A percentile compares a stretch with the other conserved stretches of the same genome.
These are phyloP conservation scores for Croton setiger DNA, from an alignment of 441 rosid species.

Conservation along the genomic window DNA sequence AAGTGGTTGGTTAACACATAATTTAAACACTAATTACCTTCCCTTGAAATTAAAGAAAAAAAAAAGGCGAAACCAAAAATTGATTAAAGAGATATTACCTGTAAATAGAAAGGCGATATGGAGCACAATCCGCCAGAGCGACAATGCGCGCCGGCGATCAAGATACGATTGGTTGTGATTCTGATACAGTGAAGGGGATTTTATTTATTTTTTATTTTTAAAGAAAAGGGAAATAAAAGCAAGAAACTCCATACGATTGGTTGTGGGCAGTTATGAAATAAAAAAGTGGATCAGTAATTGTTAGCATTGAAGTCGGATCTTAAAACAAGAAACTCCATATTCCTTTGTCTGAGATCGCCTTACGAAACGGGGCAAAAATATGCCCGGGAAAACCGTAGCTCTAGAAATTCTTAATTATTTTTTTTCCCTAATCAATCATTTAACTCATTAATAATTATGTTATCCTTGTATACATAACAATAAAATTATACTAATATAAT, in stretches of 20 bases:
- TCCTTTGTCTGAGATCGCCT: conserved; percentile 14
- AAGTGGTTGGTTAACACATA: no score
- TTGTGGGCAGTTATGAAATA: background rate
- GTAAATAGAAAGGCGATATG: background rate
- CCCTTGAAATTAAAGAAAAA: no score
- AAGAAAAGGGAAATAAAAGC: background rate
- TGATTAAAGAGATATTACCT: background rate
- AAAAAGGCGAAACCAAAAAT: background rate
- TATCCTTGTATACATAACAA: no score
- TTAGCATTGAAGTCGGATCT: conserved; percentile 24
- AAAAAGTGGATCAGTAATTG: background rate
- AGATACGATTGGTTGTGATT: background rate
- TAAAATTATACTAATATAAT: no score
- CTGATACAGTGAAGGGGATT: background rate
- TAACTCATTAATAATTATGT: background rate
- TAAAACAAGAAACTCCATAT: background rate
- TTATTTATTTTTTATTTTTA: no score
- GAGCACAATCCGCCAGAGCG: conserved; percentile 1
- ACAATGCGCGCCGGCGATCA: conserved; percentile 9
- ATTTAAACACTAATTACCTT: no score
- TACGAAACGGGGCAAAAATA: conserved; percentile 27
- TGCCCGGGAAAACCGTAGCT: conserved; percentile 28
- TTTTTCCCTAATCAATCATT: background rate
- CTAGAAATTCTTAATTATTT: conserved; percentile 7
- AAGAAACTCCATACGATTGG: no score